Evolutionary conservation across 1,284 basidiomycete species (phyloP).

Genomic region (Irpex rosettiformis): DNA sequence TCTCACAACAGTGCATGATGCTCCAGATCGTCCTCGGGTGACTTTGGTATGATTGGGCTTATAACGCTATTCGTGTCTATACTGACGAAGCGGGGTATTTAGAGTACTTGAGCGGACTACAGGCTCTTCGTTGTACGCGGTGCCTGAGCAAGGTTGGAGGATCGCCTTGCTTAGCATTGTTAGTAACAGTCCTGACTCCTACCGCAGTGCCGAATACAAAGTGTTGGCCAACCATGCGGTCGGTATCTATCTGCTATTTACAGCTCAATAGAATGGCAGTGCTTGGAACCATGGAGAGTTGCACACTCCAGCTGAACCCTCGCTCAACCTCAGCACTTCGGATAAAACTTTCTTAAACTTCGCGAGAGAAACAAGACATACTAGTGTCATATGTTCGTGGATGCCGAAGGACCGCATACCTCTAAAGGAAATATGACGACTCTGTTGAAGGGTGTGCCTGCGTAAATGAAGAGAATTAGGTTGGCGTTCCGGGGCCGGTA

Average conservation of each 20-base stretch:
- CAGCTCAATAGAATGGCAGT: neutral
- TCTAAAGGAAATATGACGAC: neutral
- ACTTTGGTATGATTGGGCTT: neutral
- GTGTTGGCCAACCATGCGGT: no score
- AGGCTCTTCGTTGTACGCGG: no score
- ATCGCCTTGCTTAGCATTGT: no score
- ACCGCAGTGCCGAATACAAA: no score
- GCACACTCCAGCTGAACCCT: neutral
- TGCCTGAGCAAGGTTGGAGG: no score
- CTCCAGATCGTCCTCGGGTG: neutral
- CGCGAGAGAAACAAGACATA: neutral
- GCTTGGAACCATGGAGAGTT: neutral
- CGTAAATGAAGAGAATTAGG: neutral
- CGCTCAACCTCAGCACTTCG: neutral
- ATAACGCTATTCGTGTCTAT: neutral
- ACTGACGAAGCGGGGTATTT: neutral
- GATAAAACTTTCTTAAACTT: neutral
- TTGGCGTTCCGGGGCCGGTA: neutral
- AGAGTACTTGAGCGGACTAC: no score
- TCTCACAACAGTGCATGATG: neutral
- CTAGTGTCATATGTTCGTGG: neutral
- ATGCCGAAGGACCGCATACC: neutral
- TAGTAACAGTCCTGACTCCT: no score
- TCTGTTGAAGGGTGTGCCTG: neutral
- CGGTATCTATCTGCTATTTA: no score